Percentiles rank a stretch among this genome's conserved stretches.
These are phyloP conservation scores for Dactylonectria estremocensis DNA, from an alignment of 2,329 filamentous ascomycete species.

Conservation along the genomic window DNA sequence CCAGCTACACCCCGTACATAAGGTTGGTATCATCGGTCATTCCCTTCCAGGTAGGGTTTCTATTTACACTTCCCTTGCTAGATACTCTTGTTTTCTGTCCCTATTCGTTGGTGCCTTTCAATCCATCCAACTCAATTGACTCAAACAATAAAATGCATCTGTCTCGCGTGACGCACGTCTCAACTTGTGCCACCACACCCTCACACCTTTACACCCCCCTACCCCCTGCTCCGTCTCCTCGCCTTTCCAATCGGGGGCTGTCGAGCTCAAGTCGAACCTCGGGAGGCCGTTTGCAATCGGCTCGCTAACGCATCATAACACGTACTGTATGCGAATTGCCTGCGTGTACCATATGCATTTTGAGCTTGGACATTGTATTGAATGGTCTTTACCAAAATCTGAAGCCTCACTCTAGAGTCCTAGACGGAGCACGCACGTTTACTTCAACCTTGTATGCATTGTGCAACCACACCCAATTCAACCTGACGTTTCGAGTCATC, in stretches of 20 bases:
- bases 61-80: not conserved
- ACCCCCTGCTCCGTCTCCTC: not conserved
- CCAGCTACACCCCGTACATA: not conserved
- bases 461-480: not conserved
- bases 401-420: too few species aligned
- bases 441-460: not conserved
- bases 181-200: conserved; percentile 5
- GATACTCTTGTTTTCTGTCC: not conserved
- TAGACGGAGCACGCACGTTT: not conserved
- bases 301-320: not conserved
- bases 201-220: not conserved
- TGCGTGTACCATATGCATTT: not conserved
- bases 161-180: conserved; percentile 10
- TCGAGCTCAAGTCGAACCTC: not conserved
- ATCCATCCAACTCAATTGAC: not conserved
- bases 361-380: not conserved
- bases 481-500: not conserved
- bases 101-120: too few species aligned
- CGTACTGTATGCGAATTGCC: not conserved
- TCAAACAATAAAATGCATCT: not conserved
- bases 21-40: not conserved
- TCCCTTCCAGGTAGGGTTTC: not conserved
- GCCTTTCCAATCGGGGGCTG: not conserved
- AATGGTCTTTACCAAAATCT: not conserved
- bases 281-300: not conserved